phyloP scores from a whole-genome alignment of 192 early-diverging fungal genomes.

The Phlyctochytrium bullatum region DNA sequence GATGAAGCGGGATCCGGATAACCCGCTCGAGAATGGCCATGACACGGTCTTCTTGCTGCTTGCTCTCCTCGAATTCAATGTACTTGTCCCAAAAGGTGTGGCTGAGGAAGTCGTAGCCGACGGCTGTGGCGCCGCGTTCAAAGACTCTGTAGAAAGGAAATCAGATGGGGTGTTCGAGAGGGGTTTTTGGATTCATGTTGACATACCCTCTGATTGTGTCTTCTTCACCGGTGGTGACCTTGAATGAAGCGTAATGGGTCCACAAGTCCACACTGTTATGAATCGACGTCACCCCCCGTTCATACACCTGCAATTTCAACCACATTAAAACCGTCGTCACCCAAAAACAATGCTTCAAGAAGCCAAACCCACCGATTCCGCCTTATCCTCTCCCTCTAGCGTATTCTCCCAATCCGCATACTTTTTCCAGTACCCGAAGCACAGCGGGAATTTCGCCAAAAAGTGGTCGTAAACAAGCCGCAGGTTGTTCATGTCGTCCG shows the following conservation, averaged over 20 bases:
- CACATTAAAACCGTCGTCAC: background rate
- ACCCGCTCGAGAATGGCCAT: constrained; percentile 61
- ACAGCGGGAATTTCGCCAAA: constrained; percentile 67
- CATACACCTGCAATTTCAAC: constrained; percentile 55
- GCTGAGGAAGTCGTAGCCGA: constrained; percentile 67
- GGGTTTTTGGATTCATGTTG: background rate
- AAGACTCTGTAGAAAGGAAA: constrained; percentile 51
- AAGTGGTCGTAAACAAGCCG: constrained; percentile 63
- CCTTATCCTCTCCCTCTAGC: constrained; percentile 54
- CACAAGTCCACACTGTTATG: constrained; percentile 70
- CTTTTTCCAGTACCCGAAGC: constrained; percentile 81
- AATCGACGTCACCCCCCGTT: constrained; percentile 66
- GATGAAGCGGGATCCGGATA: constrained; percentile 70
- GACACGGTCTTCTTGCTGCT: constrained; percentile 38
- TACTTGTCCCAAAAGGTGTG: constrained; percentile 57
- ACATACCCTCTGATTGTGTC: constrained; percentile 61
- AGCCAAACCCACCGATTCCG: constrained; percentile 52
- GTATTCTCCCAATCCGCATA: constrained; percentile 62
- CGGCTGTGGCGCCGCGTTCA: constrained; percentile 60
- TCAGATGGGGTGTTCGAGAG: constrained; percentile 5
- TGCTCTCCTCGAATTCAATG: constrained; percentile 39
- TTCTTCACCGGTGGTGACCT: constrained; percentile 52
- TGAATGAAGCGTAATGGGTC: constrained; percentile 69
- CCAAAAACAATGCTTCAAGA: background rate
- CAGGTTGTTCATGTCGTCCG: constrained; percentile 47